These are phyloP conservation scores for Phycomyces blakesleeanus DNA, from an alignment of 192 early-diverging fungal genomes.

Conservation along the genomic window DNA sequence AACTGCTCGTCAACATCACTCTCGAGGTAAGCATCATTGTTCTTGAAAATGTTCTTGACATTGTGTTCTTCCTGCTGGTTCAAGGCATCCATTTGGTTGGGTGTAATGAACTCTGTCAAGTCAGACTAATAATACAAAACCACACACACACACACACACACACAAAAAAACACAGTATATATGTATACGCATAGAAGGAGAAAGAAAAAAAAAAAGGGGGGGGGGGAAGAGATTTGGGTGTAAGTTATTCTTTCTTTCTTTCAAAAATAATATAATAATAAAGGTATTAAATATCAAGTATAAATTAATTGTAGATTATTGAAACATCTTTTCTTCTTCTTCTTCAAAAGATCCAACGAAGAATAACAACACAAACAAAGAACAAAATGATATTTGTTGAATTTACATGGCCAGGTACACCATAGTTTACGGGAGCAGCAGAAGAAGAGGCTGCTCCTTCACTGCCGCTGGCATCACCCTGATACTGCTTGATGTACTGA, in stretches of 20 bases:
- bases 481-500: slow-evolving; percentile 61
- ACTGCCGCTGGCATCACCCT: slow-evolving; percentile 33
- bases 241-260: no score
- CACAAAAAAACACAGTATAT: no score
- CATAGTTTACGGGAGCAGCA: slow-evolving; percentile 17
- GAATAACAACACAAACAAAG: no score
- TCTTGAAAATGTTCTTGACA: slow-evolving; percentile 72
- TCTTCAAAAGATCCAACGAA: no score
- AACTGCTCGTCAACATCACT: slow-evolving; percentile 96
- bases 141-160: no score
- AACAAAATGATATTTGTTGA: not conserved
- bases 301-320: no score
- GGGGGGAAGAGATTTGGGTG: no score
- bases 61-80: slow-evolving; percentile 81
- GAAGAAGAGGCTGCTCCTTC: not conserved
- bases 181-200: no score
- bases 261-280: no score
- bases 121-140: slow-evolving; percentile 47
- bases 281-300: no score
- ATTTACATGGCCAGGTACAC: slow-evolving; percentile 45
- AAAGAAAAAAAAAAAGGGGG: no score
- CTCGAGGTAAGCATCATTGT: slow-evolving; percentile 69
- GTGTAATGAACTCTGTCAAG: slow-evolving; percentile 58
- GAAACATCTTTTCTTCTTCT: no score
- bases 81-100: slow-evolving; percentile 75